Evolutionary conservation across 2,329 filamentous ascomycete species (phyloP).

Genomic region (Trichoderma hamatum): DNA sequence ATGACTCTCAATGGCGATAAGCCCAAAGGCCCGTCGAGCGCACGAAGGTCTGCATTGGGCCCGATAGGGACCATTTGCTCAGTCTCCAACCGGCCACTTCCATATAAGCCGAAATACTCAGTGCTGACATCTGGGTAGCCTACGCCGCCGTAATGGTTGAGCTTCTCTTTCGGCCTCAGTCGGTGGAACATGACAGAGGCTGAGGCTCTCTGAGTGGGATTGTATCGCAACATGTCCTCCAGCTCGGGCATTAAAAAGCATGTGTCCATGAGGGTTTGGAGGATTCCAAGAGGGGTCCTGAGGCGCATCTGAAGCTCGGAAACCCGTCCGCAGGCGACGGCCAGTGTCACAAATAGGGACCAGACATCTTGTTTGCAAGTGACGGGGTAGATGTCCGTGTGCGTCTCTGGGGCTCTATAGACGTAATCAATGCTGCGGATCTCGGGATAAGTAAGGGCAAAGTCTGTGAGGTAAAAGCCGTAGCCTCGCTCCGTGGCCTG

Average conservation of each 20-base stretch:
- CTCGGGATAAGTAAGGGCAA: neutral
- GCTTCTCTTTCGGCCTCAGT: neutral
- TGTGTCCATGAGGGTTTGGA: neutral
- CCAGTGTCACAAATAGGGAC: conserved; percentile 10
- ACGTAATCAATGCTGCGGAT: neutral
- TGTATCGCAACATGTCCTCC: neutral
- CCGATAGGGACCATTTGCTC: neutral
- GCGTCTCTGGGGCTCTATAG: neutral
- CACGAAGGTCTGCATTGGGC: neutral
- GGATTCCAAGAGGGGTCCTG: too few species aligned
- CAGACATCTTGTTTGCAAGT: conserved; percentile 4
- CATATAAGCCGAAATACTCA: neutral
- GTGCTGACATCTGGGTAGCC: neutral
- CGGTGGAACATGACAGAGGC: neutral
- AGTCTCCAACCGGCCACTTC: neutral
- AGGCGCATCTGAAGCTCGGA: neutral
- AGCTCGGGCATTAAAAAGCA: neutral
- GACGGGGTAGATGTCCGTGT: neutral
- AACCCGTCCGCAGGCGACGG: neutral
- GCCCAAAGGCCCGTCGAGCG: neutral
- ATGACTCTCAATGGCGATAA: neutral
- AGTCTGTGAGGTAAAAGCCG: conserved; percentile 6
- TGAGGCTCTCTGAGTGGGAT: neutral
- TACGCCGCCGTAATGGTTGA: neutral
- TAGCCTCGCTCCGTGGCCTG: neutral